Evolutionary conservation across 345 rosid species (phyloP).

Genomic region (Citrus hindsii): DNA sequence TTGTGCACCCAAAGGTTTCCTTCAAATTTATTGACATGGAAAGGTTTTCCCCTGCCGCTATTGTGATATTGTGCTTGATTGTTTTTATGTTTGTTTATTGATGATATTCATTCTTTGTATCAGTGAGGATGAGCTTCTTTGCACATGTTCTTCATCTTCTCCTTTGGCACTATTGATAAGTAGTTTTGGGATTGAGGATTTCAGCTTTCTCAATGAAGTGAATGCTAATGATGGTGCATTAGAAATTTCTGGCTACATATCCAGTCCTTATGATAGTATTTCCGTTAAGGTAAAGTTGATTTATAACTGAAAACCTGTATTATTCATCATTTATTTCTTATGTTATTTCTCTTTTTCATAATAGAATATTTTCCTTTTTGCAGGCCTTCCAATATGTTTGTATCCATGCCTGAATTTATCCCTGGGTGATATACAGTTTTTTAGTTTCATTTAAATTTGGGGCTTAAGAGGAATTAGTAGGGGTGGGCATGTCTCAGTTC

Average conservation of each 20-base stretch:
- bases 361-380: slow-evolving; percentile 21
- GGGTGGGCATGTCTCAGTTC: no score
- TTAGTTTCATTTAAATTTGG: slow-evolving; percentile 5
- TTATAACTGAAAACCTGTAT: slow-evolving; percentile 4
- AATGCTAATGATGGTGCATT: slow-evolving; percentile 44
- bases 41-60: slow-evolving; percentile 40
- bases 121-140: slow-evolving; percentile 72
- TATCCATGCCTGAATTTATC: slow-evolving; percentile 50
- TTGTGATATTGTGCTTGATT: slow-evolving; percentile 16
- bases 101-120: slow-evolving; percentile 10
- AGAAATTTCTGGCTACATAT: slow-evolving; percentile 63
- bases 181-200: slow-evolving; percentile 57
- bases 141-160: slow-evolving; percentile 54
- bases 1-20: slow-evolving; percentile 68
- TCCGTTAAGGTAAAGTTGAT: slow-evolving; percentile 49
- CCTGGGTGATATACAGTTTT: slow-evolving; percentile 11
- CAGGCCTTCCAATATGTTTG: slow-evolving; percentile 90
- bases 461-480: slow-evolving; percentile 6
- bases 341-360: slow-evolving; percentile 5
- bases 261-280: slow-evolving; percentile 52
- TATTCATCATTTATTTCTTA: slow-evolving; percentile 13
- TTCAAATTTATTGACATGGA: slow-evolving; percentile 69
- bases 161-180: slow-evolving; percentile 57
- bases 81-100: slow-evolving; percentile 16
- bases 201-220: slow-evolving; percentile 46